phyloP scores from a whole-genome alignment of 2,329 filamentous ascomycete species.

The Decorospora gaudefroyi region DNA sequence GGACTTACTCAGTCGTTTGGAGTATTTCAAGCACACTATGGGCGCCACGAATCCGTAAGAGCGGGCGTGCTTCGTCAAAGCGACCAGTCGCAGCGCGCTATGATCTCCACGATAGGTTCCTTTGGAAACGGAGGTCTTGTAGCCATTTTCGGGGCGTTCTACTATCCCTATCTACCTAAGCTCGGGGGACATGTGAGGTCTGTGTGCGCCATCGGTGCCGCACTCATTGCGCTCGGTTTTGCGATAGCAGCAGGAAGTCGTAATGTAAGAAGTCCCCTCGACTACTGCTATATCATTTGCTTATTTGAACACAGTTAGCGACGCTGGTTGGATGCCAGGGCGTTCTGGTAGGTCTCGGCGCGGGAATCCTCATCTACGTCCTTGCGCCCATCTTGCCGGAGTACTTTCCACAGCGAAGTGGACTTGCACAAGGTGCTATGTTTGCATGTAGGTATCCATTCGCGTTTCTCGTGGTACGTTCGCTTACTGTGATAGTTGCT shows the following conservation, averaged over 20 bases:
- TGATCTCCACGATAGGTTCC: slow-evolving; percentile 27
- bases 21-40: slow-evolving; percentile 33
- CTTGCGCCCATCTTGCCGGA: slow-evolving; percentile 55
- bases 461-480: background rate
- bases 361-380: slow-evolving; percentile 53
- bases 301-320: slow-evolving; percentile 33
- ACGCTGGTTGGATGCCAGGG: slow-evolving; percentile 54
- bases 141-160: slow-evolving; percentile 22
- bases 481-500: slow-evolving; percentile 15
- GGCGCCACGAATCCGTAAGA: slow-evolving; percentile 14
- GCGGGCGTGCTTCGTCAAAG: slow-evolving; percentile 17
- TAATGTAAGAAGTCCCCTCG: slow-evolving; percentile 16
- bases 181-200: slow-evolving; percentile 23
- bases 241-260: slow-evolving; percentile 19
- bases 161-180: slow-evolving; percentile 23
- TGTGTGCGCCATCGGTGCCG: slow-evolving; percentile 21
- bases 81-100: slow-evolving; percentile 16
- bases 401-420: slow-evolving; percentile 56
- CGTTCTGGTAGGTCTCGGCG: slow-evolving; percentile 51
- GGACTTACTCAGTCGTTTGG: slow-evolving; percentile 24
- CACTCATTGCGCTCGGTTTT: slow-evolving; percentile 21
- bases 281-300: background rate
- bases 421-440: slow-evolving; percentile 33
- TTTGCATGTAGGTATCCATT: slow-evolving; percentile 16
- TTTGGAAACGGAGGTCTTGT: slow-evolving; percentile 28